Conservation (phyloP, 139 green algal species). For the Parachlorella kessleri region DNA sequence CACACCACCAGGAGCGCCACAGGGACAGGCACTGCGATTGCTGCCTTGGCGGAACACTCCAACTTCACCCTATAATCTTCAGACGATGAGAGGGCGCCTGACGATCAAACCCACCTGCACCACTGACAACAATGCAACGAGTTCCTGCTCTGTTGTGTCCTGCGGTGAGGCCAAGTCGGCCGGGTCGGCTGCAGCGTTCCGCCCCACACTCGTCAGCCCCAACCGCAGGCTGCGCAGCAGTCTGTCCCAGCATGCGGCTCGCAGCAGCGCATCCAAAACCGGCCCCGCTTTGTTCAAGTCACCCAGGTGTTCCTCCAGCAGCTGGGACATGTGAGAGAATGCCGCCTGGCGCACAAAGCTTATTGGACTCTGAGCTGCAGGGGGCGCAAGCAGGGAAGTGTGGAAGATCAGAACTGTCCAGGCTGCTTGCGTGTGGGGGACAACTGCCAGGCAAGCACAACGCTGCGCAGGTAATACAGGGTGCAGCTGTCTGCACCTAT, state of each 20-base stretch:
- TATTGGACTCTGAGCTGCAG: too few relatives aligned
- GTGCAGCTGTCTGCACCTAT: too few relatives aligned
- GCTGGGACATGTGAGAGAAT: not conserved
- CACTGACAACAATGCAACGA: not conserved
- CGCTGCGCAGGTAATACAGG: too few relatives aligned
- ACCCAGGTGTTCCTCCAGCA: not conserved
- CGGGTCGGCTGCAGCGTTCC: not conserved
- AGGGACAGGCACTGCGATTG: not conserved
- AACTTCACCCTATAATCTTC: too few relatives aligned
- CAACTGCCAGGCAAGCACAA: too few relatives aligned
- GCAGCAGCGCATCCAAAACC: not conserved
- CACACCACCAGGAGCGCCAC: too few relatives aligned
- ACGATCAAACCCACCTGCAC: not conserved
- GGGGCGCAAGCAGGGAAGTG: too few relatives aligned
- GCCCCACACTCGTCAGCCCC: not conserved
- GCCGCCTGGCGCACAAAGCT: too few relatives aligned
- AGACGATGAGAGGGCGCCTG: not conserved
- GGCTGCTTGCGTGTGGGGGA: too few relatives aligned
- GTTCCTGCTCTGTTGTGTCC: not conserved
- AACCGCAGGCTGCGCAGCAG: not conserved
- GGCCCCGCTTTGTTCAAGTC: not conserved
- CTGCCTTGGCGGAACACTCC: not conserved
- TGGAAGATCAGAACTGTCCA: too few relatives aligned
- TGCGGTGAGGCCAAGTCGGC: not conserved
- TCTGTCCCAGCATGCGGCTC: not conserved